Base-by-base conservation (phyloP, 75 land plant genomes). In the Picea sitchensis region DNA sequence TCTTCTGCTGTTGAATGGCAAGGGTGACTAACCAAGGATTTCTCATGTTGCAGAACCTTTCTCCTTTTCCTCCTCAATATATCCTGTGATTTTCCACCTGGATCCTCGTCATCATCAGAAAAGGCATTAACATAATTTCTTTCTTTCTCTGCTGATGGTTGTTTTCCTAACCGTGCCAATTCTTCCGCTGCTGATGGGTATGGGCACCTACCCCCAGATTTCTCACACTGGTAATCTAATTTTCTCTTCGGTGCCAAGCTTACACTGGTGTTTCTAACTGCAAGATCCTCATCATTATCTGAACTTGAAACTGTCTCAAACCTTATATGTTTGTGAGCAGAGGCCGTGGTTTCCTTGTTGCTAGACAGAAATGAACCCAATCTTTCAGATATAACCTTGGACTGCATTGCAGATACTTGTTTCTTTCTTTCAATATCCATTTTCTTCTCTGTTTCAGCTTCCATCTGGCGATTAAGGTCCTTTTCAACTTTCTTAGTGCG, bases 121-220 rank as follows among this genome's bases (percentile, higher is more conserved):
- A 67, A 64, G 26, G 1, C 63, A 54, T 60, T 54, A 14, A 41
- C 51, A 20, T 17, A 17, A 44, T 44, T 44, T 44, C 47, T 44
- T 44, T 44, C 47, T 21, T 15, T 80, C 61, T 83, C 85, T 71
- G 65, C 54, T 65, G 71, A 69, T 63, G 84, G 26, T 54, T 81
- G 47, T 11, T 58, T 59, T 11, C 86, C 81, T 47, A 92, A 83
- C 31, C 97, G 90, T 12, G 60, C 32, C 78, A 76, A 69, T 79
- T 93, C 98, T 79, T 95, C 98, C 72, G 81, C 87, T 81, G 80
- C 87, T 67, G 98, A 95, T 5, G 47, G 47, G 47, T 44, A 44
- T 44, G 47, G 47, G 78, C 98, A 95, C 36, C 81, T 93, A 78
- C 82, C 88, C 57, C 73, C 80, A 47, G 73, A 69, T 41, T 69